These are phyloP conservation scores for Leccinum ochraceum DNA, from an alignment of 768 basidiomycete species.

Conservation along the genomic window DNA sequence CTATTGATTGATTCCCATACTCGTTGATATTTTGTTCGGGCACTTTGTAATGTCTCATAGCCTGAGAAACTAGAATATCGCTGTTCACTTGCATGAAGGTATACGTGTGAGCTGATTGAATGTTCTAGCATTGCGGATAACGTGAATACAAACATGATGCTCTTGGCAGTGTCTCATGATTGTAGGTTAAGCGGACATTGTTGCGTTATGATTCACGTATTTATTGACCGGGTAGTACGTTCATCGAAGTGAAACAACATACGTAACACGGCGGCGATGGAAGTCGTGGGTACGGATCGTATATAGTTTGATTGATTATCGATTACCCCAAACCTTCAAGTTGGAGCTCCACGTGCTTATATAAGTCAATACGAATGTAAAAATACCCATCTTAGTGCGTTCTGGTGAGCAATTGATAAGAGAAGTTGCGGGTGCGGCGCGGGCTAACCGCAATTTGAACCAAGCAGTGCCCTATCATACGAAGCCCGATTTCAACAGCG, in stretches of 20 bases:
- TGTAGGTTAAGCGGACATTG: neutral
- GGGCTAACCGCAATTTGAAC: neutral
- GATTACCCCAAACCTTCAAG: neutral
- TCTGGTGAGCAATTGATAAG: neutral
- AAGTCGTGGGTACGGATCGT: neutral
- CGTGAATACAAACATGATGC: neutral
- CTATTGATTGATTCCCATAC: neutral
- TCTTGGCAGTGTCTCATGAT: neutral
- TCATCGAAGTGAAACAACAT: neutral
- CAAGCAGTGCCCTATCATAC: neutral
- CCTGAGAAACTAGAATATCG: neutral
- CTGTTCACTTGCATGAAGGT: neutral
- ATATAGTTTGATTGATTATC: neutral
- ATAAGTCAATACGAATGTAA: neutral
- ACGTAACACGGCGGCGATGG: neutral
- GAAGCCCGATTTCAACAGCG: neutral
- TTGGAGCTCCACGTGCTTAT: neutral
- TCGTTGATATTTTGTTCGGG: constrained; percentile 3
- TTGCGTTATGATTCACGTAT: neutral
- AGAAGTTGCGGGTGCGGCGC: neutral
- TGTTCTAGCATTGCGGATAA: neutral
- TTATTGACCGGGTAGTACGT: neutral
- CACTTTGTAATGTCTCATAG: constrained; percentile 4
- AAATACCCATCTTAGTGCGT: neutral
- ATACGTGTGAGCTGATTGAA: too few species aligned